Evolutionary conservation across 75 land plant species (phyloP).

Genomic region (Sequoiadendron giganteum): DNA sequence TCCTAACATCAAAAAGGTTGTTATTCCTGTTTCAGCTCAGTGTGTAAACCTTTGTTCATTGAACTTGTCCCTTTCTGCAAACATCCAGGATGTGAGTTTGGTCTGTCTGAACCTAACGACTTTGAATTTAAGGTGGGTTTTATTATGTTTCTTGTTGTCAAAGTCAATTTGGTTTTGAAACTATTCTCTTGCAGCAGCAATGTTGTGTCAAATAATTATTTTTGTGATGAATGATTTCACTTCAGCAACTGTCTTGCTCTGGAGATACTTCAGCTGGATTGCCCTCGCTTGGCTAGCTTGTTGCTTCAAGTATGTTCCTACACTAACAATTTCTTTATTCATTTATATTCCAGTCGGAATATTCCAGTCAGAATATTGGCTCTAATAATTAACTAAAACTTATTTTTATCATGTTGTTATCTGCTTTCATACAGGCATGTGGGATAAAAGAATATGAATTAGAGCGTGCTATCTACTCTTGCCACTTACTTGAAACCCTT

Average conservation of each 20-base stretch:
- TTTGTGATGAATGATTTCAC: neutral
- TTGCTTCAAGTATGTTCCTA: constrained; percentile 67
- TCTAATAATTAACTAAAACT: neutral
- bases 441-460: constrained; percentile 63
- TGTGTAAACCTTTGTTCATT: constrained; percentile 66
- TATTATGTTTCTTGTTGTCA: neutral
- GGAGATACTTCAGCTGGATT: constrained; percentile 72
- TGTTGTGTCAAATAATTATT: neutral
- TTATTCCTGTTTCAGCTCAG: constrained; percentile 51
- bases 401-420: neutral
- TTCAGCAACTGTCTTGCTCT: constrained; percentile 82
- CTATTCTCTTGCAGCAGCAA: neutral
- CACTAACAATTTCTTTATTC: neutral
- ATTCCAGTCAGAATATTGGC: neutral
- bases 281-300: constrained; percentile 80
- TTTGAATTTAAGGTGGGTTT: constrained; percentile 78
- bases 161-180: neutral
- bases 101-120: constrained; percentile 61
- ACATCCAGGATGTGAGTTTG: constrained; percentile 82
- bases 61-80: constrained; percentile 81
- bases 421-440: constrained; percentile 57
- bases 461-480: constrained; percentile 60
- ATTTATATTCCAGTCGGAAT: neutral
- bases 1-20: constrained; percentile 77
- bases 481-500: constrained; percentile 78